These are phyloP conservation scores for Aspergillus ochraceus DNA, from an alignment of 2,329 filamentous ascomycete genomes.

Conservation along the genomic window DNA sequence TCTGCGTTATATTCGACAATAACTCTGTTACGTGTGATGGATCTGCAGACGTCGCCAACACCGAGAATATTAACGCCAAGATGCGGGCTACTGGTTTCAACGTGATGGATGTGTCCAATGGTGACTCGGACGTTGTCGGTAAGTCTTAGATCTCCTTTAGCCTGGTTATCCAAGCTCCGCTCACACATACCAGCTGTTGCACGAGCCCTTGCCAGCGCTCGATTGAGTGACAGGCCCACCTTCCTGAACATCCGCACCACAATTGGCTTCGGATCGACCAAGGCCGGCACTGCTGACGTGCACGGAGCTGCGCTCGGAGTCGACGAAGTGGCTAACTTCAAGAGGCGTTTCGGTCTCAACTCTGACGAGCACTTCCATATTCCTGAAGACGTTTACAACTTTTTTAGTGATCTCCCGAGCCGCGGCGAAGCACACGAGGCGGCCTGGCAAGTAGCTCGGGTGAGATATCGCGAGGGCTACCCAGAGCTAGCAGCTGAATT, in stretches of 20 bases:
- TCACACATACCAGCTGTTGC: constrained; percentile 9
- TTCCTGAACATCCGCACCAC: constrained; percentile 58
- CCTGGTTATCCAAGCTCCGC: not conserved
- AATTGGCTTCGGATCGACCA: constrained; percentile 48
- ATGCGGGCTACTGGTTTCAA: constrained; percentile 59
- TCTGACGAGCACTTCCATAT: constrained; percentile 10
- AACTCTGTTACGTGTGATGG: constrained; percentile 63
- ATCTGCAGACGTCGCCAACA: constrained; percentile 54
- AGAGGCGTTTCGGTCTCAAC: constrained; percentile 4
- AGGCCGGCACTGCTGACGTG: constrained; percentile 8
- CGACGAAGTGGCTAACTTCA: constrained; percentile 8
- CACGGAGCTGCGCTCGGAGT: constrained; percentile 9
- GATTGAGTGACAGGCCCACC: constrained; percentile 49
- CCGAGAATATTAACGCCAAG: constrained; percentile 59
- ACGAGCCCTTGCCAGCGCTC: constrained; percentile 43
- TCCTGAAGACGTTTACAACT: constrained; percentile 13
- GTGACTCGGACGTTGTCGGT: constrained; percentile 51
- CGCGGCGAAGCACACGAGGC: constrained; percentile 4
- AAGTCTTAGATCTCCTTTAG: constrained; percentile 10
- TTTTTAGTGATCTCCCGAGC: constrained; percentile 5
- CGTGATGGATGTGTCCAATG: constrained; percentile 56
- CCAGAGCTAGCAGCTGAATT: constrained; percentile 9
- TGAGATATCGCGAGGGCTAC: constrained; percentile 1
- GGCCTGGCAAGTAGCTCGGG: constrained; percentile 1
- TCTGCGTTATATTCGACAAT: constrained; percentile 61